A percentile compares a stretch with the other conserved stretches of the same genome.
These are phyloP conservation scores for Trametes pubescens DNA, from an alignment of 1,284 basidiomycete genomes.

Conservation along the genomic window DNA sequence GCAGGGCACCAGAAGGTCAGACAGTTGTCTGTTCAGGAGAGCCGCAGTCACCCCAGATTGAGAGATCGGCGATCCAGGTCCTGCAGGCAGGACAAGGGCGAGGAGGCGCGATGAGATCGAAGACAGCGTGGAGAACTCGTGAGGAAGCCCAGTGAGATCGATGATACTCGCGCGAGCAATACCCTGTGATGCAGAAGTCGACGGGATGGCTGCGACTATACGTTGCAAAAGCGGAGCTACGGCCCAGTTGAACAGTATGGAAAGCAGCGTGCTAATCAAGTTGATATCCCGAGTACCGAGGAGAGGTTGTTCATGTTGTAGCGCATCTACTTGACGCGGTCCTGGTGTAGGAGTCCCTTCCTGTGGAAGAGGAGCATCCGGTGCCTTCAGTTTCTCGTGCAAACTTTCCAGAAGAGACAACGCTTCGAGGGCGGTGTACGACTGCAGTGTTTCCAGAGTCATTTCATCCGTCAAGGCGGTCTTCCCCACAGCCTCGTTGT, in stretches of 20 bases:
- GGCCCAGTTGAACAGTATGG: conserved; percentile 77
- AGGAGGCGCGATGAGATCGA: conserved; percentile 53
- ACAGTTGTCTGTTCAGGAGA: conserved; percentile 63
- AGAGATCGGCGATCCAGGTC: conserved; percentile 52
- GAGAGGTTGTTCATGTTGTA: conserved; percentile 12
- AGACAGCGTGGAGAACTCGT: conserved; percentile 54
- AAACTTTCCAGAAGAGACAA: conserved; percentile 60
- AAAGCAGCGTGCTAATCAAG: conserved; percentile 66
- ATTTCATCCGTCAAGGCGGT: conserved; percentile 12
- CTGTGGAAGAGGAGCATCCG: conserved; percentile 22
- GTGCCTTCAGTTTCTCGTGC: conserved; percentile 52
- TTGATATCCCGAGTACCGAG: conserved; percentile 73
- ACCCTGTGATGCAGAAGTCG: conserved; percentile 29
- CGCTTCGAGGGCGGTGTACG: conserved; percentile 64
- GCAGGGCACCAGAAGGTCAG: conserved; percentile 64
- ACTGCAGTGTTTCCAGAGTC: conserved; percentile 54
- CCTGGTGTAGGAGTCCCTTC: neutral
- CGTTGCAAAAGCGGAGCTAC: conserved; percentile 58
- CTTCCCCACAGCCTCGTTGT: neutral
- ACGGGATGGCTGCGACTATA: conserved; percentile 53
- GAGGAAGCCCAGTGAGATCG: conserved; percentile 51
- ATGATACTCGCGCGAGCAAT: conserved; percentile 46
- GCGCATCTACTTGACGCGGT: conserved; percentile 3
- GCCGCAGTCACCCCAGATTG: conserved; percentile 68
- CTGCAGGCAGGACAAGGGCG: conserved; percentile 58